phyloP scores from a whole-genome alignment of 306 rosid species.

The Prunus persica region DNA sequence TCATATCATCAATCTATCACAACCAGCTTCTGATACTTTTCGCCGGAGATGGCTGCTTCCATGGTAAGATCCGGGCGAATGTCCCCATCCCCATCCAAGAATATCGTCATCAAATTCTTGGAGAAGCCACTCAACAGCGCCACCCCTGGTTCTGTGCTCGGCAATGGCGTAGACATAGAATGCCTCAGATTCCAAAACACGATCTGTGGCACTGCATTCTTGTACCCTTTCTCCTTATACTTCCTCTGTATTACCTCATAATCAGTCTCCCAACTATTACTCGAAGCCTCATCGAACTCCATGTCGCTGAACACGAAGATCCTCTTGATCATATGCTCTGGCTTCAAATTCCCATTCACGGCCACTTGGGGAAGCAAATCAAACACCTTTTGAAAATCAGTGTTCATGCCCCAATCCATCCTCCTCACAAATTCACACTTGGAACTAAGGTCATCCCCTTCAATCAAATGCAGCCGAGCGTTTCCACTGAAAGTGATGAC shows the following conservation, averaged over 20 bases:
- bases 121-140: slow-evolving; percentile 68
- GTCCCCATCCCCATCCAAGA: slow-evolving; percentile 41
- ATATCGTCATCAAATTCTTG: slow-evolving; percentile 55
- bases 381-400: slow-evolving; percentile 40
- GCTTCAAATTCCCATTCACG: slow-evolving; percentile 25
- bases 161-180: slow-evolving; percentile 53
- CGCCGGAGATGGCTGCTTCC: slow-evolving; percentile 52
- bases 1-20: slow-evolving; percentile 31
- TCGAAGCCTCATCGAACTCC: slow-evolving; percentile 39
- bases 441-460: too few species aligned
- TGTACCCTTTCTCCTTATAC: slow-evolving; percentile 4
- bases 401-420: neutral
- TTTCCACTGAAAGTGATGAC: slow-evolving; percentile 25
- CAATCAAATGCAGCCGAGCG: slow-evolving; percentile 26
- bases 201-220: slow-evolving; percentile 22
- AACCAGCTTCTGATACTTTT: slow-evolving; percentile 38
- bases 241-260: slow-evolving; percentile 53
- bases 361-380: slow-evolving; percentile 36
- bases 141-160: slow-evolving; percentile 44
- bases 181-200: slow-evolving; percentile 69
- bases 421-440: too few species aligned
- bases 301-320: slow-evolving; percentile 22
- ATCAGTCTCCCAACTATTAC: slow-evolving; percentile 54
- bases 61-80: slow-evolving; percentile 26
- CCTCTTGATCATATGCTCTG: slow-evolving; percentile 19